Evolutionary conservation across 441 rosid species (phyloP), one percentile per base, ranked within the genome.

Genomic region (Erodium moschatum): DNA sequence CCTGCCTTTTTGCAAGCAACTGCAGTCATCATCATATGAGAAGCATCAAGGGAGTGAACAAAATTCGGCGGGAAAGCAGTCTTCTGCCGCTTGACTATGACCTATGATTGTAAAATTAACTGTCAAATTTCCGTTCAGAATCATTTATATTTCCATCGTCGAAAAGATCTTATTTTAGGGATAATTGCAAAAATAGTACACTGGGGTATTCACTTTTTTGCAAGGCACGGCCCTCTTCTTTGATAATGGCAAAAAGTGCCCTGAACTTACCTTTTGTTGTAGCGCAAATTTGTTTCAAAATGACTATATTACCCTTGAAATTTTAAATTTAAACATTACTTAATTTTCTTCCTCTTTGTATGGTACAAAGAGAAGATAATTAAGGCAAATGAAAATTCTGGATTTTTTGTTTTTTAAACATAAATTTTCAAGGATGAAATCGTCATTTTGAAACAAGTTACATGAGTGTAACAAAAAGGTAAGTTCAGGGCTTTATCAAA

Each of bases 21-120:
- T 67, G 99, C 99, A 65, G 99, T 95, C 97, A 95, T 95, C 99
- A 90, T 95, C 99, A 95, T 91, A 84, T 94, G 99, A 67, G 97
- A 88, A 74, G 97, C 91, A 82, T 95, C 99, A 73, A 95, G 99
- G 40, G 97, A 95, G 83, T 95, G 97, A 73, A 95, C 95, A 79
- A 95, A 87, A 80, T 95, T 91, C 6, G 97, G 97, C 15, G 99
- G 91, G 18, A 90, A 95, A 67, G 97, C 99, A 44, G 99, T 86
- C 81, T 87, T 85, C 78, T 91, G 99, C 77, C 89, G 81, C 84
- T 81, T 86, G 54, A 74, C 86, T 90, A 79, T 81, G 76, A 95
- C 77, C 99, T 95, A 73, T 44, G 67, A 73, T 69, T 74, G 75
- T 20, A 67, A 74, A 21, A 20, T 4, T 58, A 19, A 61, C 15